phyloP scores from a whole-genome alignment of 2,329 filamentous ascomycete genomes.

The Hypomyces rosellus region DNA sequence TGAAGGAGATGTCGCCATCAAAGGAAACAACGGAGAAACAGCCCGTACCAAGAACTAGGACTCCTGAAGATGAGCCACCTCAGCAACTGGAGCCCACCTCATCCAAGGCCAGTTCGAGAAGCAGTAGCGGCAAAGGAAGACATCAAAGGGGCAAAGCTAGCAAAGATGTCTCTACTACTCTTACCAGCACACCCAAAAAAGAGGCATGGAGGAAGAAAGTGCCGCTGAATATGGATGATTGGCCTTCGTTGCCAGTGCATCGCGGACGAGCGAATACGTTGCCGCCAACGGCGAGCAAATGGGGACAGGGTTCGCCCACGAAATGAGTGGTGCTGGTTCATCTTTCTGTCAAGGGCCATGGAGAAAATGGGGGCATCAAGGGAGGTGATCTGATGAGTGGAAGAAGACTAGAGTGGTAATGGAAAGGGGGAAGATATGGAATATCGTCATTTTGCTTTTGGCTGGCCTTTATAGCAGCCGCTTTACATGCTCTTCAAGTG shows the following conservation, averaged over 20 bases:
- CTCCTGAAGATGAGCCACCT: background rate
- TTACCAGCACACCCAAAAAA: background rate
- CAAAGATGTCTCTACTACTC: background rate
- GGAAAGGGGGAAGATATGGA: background rate
- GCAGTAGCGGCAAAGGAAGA: background rate
- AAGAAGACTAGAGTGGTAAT: background rate
- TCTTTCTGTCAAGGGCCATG: too few species aligned
- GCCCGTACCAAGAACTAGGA: background rate
- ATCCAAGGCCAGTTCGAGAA: background rate
- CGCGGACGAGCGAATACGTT: slow-evolving; percentile 18
- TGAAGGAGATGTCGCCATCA: background rate
- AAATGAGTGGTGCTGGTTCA: background rate
- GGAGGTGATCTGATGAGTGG: background rate
- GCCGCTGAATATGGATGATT: slow-evolving; percentile 17
- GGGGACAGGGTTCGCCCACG: background rate
- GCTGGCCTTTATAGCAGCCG: background rate
- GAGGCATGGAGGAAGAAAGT: background rate
- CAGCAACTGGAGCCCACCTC: background rate
- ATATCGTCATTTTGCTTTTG: background rate
- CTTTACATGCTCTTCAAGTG: too few species aligned
- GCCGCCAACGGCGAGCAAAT: slow-evolving; percentile 13
- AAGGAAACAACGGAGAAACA: background rate
- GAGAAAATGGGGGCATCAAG: background rate
- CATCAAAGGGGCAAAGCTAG: background rate
- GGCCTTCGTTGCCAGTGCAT: slow-evolving; percentile 20